Conservation (phyloP, 2,329 filamentous ascomycete species). For the Phyllosticta citribraziliensis region DNA sequence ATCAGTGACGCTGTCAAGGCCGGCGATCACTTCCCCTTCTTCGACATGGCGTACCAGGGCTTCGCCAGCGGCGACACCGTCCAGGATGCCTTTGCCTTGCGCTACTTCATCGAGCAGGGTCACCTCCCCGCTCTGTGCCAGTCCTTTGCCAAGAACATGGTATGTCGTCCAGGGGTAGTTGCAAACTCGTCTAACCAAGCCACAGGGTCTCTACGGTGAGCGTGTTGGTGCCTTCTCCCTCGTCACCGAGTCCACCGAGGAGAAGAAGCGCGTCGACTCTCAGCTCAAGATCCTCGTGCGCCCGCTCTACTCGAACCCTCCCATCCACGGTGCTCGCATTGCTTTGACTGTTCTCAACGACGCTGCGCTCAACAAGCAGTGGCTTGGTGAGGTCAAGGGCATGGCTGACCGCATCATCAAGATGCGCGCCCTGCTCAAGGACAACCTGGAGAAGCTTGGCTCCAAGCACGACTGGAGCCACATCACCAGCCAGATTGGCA, state of each 20-base stretch:
- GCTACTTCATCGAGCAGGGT: constrained; percentile 87
- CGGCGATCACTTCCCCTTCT: constrained; percentile 86
- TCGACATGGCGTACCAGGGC: constrained; percentile 99
- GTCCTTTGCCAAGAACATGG: constrained; percentile 99
- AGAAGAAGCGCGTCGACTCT: constrained; percentile 92
- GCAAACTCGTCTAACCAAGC: constrained; percentile 11
- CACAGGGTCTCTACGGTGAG: constrained; percentile 89
- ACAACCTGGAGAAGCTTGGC: constrained; percentile 88
- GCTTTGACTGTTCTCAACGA: constrained; percentile 87
- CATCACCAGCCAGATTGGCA: constrained; percentile 93
- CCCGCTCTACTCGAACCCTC: constrained; percentile 96
- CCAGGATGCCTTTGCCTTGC: constrained; percentile 85
- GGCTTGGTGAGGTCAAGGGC: constrained; percentile 91
- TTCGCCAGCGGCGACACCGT: constrained; percentile 89
- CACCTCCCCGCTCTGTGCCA: constrained; percentile 82
- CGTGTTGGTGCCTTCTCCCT: constrained; percentile 95
- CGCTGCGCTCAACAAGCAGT: constrained; percentile 76
- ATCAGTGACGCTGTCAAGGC: constrained; percentile 81
- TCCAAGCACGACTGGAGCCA: constrained; percentile 98
- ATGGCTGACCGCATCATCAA: constrained; percentile 99
- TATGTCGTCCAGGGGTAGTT: constrained; percentile 27
- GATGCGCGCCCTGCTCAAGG: constrained; percentile 90
- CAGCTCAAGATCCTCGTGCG: constrained; percentile 98
- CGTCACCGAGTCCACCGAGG: constrained; percentile 71
- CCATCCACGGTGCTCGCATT: constrained; percentile 90